A percentile compares a stretch with the other conserved stretches of the same genome.
phyloP scores from a whole-genome alignment of 2,329 filamentous ascomycete genomes.

The Monosporascus sp. region DNA sequence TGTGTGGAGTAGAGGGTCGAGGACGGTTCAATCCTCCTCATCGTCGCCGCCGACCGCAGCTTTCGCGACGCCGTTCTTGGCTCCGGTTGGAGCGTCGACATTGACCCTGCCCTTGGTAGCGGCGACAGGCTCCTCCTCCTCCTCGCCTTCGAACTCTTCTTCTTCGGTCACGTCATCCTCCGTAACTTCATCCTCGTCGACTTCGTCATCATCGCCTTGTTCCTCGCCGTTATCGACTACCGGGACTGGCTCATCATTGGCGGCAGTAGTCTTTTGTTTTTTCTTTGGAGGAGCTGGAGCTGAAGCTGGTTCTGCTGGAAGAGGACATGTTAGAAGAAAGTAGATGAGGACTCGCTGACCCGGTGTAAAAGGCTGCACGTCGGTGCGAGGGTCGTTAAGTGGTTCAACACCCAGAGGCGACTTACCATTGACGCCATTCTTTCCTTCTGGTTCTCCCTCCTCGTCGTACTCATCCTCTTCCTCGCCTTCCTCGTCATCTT shows the following conservation, averaged over 20 bases:
- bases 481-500: conserved; percentile 25
- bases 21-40: conserved; percentile 15
- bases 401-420: not conserved
- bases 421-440: conserved; percentile 27
- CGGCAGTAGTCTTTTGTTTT: conserved; percentile 23
- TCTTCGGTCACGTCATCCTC: conserved; percentile 17
- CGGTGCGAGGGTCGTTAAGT: not conserved
- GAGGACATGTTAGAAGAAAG: conserved; percentile 2
- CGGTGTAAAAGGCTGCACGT: too few species aligned
- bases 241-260: conserved; percentile 15
- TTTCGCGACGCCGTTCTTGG: conserved; percentile 7
- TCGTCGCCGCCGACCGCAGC: conserved; percentile 18
- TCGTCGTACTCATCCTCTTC: conserved; percentile 26
- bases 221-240: conserved; percentile 19
- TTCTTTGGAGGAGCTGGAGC: conserved; percentile 25
- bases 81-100: conserved; percentile 18
- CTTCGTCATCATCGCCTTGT: conserved; percentile 24
- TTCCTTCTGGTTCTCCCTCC: conserved; percentile 21
- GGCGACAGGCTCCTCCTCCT: conserved; percentile 10
- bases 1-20: not conserved
- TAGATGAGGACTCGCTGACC: not conserved
- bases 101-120: conserved; percentile 21
- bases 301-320: conserved; percentile 6
- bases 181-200: conserved; percentile 14
- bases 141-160: conserved; percentile 16